These are phyloP conservation scores for Wallacemonas sp. DNA, from an alignment of 208 protist species.

Conservation along the genomic window DNA sequence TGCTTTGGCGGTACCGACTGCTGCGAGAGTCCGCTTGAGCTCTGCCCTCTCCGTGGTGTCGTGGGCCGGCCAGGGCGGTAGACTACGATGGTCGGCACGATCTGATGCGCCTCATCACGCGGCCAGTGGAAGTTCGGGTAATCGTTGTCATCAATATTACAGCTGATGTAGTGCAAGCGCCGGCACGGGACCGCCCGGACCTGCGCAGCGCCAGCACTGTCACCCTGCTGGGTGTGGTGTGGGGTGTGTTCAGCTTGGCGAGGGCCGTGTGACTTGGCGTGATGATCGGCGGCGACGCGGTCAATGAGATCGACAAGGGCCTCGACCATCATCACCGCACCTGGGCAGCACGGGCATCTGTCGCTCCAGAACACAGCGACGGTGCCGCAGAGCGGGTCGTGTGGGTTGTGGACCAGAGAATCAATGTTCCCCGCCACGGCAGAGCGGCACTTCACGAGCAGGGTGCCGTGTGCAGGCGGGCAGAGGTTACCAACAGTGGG, in stretches of 20 bases:
- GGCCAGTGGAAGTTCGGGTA: slow-evolving; percentile 51
- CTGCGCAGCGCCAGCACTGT: slow-evolving; percentile 4
- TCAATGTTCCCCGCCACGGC: slow-evolving; percentile 39
- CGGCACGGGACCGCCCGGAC: slow-evolving; percentile 1
- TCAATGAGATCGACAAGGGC: slow-evolving; percentile 35
- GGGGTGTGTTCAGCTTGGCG: neutral
- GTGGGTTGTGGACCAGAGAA: slow-evolving; percentile 18
- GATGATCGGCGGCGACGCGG: slow-evolving; percentile 19
- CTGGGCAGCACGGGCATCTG: slow-evolving; percentile 58
- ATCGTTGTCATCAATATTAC: slow-evolving; percentile 77
- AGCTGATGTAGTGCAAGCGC: slow-evolving; percentile 42
- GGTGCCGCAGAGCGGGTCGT: slow-evolving; percentile 20
- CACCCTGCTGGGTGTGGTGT: slow-evolving; percentile 6
- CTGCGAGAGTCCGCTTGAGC: neutral
- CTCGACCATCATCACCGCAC: slow-evolving; percentile 51
- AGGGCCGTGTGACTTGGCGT: neutral
- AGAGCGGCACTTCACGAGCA: slow-evolving; percentile 29
- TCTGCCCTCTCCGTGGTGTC: neutral
- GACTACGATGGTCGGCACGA: slow-evolving; percentile 46
- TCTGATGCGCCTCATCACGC: slow-evolving; percentile 21
- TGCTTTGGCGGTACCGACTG: neutral
- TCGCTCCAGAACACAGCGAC: slow-evolving; percentile 64
- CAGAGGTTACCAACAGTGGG: slow-evolving; percentile 31
- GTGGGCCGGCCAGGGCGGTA: slow-evolving; percentile 18
- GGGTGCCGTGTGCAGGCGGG: slow-evolving; percentile 26